phyloP scores from a whole-genome alignment of 2,329 filamentous ascomycete genomes.

The Neofusicoccum kwambonambiense region DNA sequence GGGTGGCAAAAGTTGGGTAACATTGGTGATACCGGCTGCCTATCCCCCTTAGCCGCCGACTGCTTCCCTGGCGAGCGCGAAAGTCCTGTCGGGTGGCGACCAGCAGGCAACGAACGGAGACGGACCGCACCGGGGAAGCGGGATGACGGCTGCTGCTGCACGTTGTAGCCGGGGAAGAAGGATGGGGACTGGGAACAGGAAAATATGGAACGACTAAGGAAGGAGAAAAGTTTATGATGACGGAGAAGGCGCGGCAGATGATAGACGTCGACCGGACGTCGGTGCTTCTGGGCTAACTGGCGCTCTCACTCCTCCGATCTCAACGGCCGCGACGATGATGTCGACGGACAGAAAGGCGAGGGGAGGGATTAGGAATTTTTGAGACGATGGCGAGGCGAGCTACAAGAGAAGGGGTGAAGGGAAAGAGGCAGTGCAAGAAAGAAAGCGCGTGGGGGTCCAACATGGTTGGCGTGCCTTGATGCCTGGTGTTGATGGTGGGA shows the following conservation, averaged over 20 bases:
- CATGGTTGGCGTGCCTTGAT: not conserved
- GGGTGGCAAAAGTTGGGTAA: not conserved
- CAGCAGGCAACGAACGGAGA: not conserved
- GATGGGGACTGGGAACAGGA: not conserved
- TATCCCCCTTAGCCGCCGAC: not conserved
- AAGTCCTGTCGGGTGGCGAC: not conserved
- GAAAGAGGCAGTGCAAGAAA: not conserved
- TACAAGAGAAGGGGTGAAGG: not conserved
- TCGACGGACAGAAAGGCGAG: not conserved
- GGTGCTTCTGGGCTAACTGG: not conserved
- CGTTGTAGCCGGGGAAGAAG: not conserved
- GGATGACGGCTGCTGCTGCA: not conserved
- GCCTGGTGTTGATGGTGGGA: too few relatives aligned
- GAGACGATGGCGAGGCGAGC: not conserved
- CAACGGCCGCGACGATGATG: not conserved
- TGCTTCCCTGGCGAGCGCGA: not conserved
- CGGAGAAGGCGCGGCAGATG: not conserved
- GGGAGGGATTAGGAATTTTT: not conserved
- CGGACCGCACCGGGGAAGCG: slow-evolving; percentile 8
- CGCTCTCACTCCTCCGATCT: not conserved
- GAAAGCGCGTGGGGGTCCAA: not conserved
- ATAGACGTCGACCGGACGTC: not conserved
- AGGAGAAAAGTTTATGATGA: not conserved
- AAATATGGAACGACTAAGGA: not conserved
- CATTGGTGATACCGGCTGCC: not conserved